Conservation (phyloP, 257 asterid species). For the Sherardia arvensis region DNA sequence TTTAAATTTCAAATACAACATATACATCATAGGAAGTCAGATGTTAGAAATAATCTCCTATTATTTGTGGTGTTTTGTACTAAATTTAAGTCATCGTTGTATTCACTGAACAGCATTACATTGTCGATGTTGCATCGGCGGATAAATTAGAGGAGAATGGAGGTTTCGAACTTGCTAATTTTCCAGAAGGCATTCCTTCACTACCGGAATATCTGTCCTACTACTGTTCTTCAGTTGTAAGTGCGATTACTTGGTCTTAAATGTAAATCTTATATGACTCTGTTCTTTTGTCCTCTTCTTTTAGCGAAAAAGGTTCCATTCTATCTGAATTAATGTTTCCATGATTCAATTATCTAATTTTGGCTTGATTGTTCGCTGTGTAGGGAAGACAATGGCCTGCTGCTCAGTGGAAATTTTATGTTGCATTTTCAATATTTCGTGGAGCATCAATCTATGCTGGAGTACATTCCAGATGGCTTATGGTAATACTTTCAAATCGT, state of each 20-base stretch:
- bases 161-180: slow-evolving; percentile 48
- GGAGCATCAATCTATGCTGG: slow-evolving; percentile 90
- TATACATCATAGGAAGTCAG: neutral
- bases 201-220: slow-evolving; percentile 60
- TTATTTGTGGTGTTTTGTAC: neutral
- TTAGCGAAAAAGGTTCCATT: neutral
- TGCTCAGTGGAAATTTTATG: slow-evolving; percentile 75
- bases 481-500: slow-evolving; percentile 35
- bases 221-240: slow-evolving; percentile 78
- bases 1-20: neutral
- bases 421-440: slow-evolving; percentile 88
- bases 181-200: slow-evolving; percentile 85
- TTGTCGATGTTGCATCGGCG: slow-evolving; percentile 42
- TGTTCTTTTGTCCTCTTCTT: neutral
- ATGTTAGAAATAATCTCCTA: neutral
- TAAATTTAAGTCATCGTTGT: slow-evolving; percentile 10
- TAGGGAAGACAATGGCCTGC: slow-evolving; percentile 95
- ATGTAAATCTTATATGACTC: neutral
- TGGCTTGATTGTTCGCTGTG: slow-evolving; percentile 14
- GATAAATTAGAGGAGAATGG: slow-evolving; percentile 38
- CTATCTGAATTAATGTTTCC: neutral
- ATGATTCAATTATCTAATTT: slow-evolving; percentile 9
- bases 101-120: slow-evolving; percentile 50
- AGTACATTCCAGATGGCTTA: slow-evolving; percentile 76
- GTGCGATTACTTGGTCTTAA: slow-evolving; percentile 12